These are phyloP conservation scores for Trichoderma erinaceum DNA, from an alignment of 495 filamentous ascomycete genomes.

Conservation along the genomic window DNA sequence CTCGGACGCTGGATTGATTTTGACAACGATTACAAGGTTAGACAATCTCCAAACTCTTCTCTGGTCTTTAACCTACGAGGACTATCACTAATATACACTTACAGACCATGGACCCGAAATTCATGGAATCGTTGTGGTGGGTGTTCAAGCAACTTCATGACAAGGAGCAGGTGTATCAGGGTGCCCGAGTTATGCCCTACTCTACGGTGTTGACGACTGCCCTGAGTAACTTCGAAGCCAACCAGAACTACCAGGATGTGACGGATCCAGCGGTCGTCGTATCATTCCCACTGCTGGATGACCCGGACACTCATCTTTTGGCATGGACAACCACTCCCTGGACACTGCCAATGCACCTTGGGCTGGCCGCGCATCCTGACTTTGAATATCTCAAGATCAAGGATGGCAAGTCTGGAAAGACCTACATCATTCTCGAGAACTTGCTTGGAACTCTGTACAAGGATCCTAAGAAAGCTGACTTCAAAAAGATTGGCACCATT, in stretches of 20 bases:
- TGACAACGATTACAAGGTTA: slow-evolving; percentile 93
- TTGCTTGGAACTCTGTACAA: slow-evolving; percentile 86
- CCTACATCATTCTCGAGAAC: slow-evolving; percentile 84
- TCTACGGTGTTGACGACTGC: slow-evolving; percentile 87
- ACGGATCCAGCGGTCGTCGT: slow-evolving; percentile 91
- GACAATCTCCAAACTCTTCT: slow-evolving; percentile 1
- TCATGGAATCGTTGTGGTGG: slow-evolving; percentile 98
- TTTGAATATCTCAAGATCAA: slow-evolving; percentile 93
- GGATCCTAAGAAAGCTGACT: slow-evolving; percentile 95
- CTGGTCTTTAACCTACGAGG: neutral
- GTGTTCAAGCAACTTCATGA: slow-evolving; percentile 89
- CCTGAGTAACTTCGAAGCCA: slow-evolving; percentile 87
- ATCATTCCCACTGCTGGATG: slow-evolving; percentile 73
- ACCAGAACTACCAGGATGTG: slow-evolving; percentile 91
- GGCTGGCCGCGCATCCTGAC: slow-evolving; percentile 75
- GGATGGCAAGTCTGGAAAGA: slow-evolving; percentile 72
- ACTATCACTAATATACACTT: slow-evolving; percentile 15
- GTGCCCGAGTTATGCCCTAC: slow-evolving; percentile 89
- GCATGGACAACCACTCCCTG: slow-evolving; percentile 97
- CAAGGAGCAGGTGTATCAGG: slow-evolving; percentile 82
- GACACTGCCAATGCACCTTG: slow-evolving; percentile 83
- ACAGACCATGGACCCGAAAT: slow-evolving; percentile 85
- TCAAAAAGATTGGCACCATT: slow-evolving; percentile 73
- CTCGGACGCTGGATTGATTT: slow-evolving; percentile 98
- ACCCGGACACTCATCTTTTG: slow-evolving; percentile 64